Conservation (phyloP, 768 basidiomycete species). For the Trametes cinnabarina region DNA sequence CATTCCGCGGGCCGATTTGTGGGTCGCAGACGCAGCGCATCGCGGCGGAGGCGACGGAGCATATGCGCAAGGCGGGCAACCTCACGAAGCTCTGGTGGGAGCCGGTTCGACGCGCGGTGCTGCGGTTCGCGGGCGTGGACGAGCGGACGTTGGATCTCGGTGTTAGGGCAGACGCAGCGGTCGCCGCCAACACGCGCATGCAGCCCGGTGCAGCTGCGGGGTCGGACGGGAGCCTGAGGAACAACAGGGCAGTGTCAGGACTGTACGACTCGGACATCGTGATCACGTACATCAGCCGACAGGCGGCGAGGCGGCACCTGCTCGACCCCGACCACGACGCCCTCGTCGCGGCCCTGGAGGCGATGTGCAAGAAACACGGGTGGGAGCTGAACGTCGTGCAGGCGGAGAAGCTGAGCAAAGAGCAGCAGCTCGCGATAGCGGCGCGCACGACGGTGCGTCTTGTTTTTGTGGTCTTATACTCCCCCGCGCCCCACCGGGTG, state of each 20-base stretch:
- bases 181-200: constrained; percentile 1
- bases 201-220: constrained; percentile 7
- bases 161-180: constrained; percentile 15
- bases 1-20: constrained; percentile 64
- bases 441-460: constrained; percentile 67
- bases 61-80: constrained; percentile 39
- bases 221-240: constrained; percentile 3
- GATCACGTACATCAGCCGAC: constrained; percentile 73
- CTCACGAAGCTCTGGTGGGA: constrained; percentile 70
- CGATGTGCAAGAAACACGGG: constrained; percentile 41
- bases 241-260: constrained; percentile 22
- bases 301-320: constrained; percentile 54
- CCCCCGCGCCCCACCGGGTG: background rate
- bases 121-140: constrained; percentile 62
- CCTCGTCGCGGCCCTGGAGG: constrained; percentile 51
- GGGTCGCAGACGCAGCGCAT: constrained; percentile 67
- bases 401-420: constrained; percentile 67
- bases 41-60: constrained; percentile 64
- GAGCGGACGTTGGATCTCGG: constrained; percentile 32
- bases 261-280: constrained; percentile 42
- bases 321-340: constrained; percentile 52
- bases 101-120: constrained; percentile 61
- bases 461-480: background rate
- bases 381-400: constrained; percentile 64
- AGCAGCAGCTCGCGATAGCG: constrained; percentile 67